phyloP scores from a whole-genome alignment of 2,329 filamentous ascomycete genomes.

The Alternaria novae-zelandiae region DNA sequence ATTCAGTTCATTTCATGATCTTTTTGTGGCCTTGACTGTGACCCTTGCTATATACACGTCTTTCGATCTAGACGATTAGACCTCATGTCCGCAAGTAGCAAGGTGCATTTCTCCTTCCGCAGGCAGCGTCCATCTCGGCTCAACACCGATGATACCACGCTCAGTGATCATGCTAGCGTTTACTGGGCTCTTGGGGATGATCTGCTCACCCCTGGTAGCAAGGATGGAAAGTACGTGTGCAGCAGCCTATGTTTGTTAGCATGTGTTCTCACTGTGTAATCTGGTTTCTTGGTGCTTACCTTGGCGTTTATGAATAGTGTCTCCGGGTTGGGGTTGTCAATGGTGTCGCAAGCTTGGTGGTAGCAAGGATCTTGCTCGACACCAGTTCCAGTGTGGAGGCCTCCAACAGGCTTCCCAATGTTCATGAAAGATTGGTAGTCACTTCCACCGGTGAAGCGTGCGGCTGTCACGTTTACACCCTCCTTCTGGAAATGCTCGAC shows the following conservation, averaged over 20 bases:
- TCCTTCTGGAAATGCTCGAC: constrained; percentile 44
- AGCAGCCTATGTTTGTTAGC: constrained; percentile 32
- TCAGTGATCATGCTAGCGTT: constrained; percentile 39
- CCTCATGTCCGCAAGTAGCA: constrained; percentile 40
- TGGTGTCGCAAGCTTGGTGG: constrained; percentile 49
- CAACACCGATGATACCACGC: constrained; percentile 35
- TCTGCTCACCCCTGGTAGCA: constrained; percentile 36
- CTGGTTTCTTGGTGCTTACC: constrained; percentile 24
- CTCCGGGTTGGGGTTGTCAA: constrained; percentile 46
- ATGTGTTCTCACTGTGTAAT: not conserved
- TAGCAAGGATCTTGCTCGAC: constrained; percentile 50
- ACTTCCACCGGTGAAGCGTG: constrained; percentile 49
- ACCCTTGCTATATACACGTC: not conserved
- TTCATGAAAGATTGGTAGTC: constrained; percentile 52
- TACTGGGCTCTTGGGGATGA: constrained; percentile 45
- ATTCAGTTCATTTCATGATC: not conserved
- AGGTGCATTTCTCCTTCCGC: constrained; percentile 39
- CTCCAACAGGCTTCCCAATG: constrained; percentile 49
- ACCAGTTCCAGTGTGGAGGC: constrained; percentile 51
- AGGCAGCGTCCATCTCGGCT: constrained; percentile 39
- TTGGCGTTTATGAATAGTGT: constrained; percentile 48
- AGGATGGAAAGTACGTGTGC: constrained; percentile 46
- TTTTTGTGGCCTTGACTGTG: not conserved
- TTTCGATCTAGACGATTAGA: constrained; percentile 15
- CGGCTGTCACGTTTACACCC: constrained; percentile 45